Evolutionary conservation across 495 filamentous ascomycete species (phyloP).

Genomic region (Aspergillus bridgeri): DNA sequence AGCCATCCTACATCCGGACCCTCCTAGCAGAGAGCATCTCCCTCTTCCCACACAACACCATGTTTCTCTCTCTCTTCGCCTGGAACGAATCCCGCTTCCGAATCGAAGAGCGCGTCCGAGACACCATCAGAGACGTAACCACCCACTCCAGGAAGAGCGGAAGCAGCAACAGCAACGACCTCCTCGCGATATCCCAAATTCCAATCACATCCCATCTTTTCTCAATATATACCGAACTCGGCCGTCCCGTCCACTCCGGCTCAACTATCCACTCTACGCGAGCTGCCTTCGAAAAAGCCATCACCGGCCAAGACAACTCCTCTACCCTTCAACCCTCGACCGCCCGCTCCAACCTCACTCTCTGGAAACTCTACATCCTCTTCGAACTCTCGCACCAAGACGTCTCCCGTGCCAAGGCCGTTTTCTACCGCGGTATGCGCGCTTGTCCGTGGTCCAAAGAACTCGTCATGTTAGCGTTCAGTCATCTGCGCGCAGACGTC

Average conservation of each 20-base stretch:
- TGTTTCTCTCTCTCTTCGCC: conserved; percentile 67
- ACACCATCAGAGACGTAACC: conserved; percentile 49
- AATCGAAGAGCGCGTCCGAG: conserved; percentile 69
- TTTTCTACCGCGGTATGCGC: conserved; percentile 48
- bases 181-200: conserved; percentile 27
- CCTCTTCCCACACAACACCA: conserved; percentile 71
- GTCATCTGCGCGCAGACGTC: conserved; percentile 38
- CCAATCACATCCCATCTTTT: conserved; percentile 56
- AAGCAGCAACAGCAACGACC: conserved; percentile 13
- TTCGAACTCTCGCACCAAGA: conserved; percentile 46
- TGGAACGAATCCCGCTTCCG: conserved; percentile 67
- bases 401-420: conserved; percentile 40
- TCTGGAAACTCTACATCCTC: conserved; percentile 68
- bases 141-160: conserved; percentile 19
- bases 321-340: conserved; percentile 38
- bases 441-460: conserved; percentile 77
- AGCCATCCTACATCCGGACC: conserved; percentile 58
- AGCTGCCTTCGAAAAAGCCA: conserved; percentile 67
- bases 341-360: conserved; percentile 37
- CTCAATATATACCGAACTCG: conserved; percentile 63
- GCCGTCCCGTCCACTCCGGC: conserved; percentile 34
- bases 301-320: conserved; percentile 33
- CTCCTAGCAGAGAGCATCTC: conserved; percentile 55
- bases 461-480: conserved; percentile 61
- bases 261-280: conserved; percentile 60